Evolutionary conservation across 305 asterid species (phyloP).

Genomic region (Solanum chacoense): DNA sequence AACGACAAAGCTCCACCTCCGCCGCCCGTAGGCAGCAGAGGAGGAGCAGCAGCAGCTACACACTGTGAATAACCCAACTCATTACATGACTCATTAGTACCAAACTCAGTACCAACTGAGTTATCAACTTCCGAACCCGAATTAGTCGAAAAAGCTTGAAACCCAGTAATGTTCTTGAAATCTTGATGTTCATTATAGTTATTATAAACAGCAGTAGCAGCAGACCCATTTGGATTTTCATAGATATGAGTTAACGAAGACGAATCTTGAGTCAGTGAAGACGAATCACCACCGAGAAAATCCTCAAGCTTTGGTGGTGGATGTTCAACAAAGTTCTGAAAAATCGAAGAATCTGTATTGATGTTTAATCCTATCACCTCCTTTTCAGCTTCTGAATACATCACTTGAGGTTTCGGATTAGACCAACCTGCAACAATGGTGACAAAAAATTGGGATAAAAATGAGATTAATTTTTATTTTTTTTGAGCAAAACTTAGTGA

Average conservation of each 20-base stretch:
- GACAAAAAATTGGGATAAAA: background rate
- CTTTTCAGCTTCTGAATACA: constrained; percentile 32
- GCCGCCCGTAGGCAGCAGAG: background rate
- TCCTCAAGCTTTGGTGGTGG: constrained; percentile 79
- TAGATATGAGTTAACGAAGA: constrained; percentile 63
- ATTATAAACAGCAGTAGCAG: background rate
- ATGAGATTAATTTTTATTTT: background rate
- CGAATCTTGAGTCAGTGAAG: constrained; percentile 80
- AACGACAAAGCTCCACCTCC: constrained; percentile 39
- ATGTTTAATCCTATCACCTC: constrained; percentile 14
- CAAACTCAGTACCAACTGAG: constrained; percentile 8
- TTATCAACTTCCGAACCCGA: constrained; percentile 29
- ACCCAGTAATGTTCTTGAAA: constrained; percentile 42
- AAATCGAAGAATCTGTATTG: constrained; percentile 16
- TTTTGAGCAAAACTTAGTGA: background rate
- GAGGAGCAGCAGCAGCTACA: background rate
- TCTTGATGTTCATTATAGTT: constrained; percentile 44
- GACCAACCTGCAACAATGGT: constrained; percentile 43
- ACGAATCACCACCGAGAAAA: constrained; percentile 69
- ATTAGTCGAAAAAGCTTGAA: constrained; percentile 59
- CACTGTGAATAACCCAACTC: constrained; percentile 41
- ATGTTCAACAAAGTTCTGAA: constrained; percentile 28
- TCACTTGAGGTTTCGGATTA: constrained; percentile 28
- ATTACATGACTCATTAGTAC: constrained; percentile 39
- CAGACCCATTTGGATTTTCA: constrained; percentile 17